A percentile compares a stretch with the other conserved stretches of the same genome.
Conservation (phyloP, 2,329 filamentous ascomycete species). For the Aureobasidium sp. region DNA sequence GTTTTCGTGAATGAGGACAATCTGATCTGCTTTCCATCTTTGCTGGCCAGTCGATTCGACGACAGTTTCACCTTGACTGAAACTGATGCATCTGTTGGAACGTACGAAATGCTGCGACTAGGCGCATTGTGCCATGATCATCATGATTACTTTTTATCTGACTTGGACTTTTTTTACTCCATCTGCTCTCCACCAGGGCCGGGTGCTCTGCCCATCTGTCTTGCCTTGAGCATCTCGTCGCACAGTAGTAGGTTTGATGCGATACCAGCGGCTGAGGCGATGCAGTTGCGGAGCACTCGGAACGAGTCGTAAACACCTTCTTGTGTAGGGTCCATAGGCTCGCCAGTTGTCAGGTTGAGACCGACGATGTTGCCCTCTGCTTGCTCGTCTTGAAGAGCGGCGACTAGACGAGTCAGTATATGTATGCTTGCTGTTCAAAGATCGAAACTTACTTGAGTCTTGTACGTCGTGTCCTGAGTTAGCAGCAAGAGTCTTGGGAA, state of each 20-base stretch:
- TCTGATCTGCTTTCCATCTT: no score
- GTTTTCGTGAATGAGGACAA: no score
- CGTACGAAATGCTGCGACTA: not conserved
- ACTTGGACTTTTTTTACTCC: conserved; percentile 6
- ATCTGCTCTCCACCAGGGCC: conserved; percentile 10
- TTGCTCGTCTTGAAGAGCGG: conserved; percentile 76
- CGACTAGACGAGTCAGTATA: conserved; percentile 49
- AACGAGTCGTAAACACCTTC: conserved; percentile 95
- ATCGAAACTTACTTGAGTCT: conserved; percentile 65
- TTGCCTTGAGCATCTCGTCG: conserved; percentile 93
- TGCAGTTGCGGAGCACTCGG: conserved; percentile 84
- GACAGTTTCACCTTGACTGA: not conserved
- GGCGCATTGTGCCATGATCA: conserved; percentile 4
- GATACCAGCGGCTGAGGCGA: conserved; percentile 90
- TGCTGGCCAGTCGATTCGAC: no score
- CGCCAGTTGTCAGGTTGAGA: conserved; percentile 74
- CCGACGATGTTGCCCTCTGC: conserved; percentile 78
- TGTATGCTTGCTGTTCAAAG: not conserved
- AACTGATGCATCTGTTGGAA: not conserved
- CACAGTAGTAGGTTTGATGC: conserved; percentile 91
- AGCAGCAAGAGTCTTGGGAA: conserved; percentile 93
- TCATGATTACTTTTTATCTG: conserved; percentile 5
- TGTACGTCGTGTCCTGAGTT: conserved; percentile 97
- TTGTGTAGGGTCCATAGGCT: conserved; percentile 90
- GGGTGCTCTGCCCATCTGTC: conserved; percentile 61